phyloP scores from a whole-genome alignment of 768 basidiomycete species.

The Lactifluus piperatus region DNA sequence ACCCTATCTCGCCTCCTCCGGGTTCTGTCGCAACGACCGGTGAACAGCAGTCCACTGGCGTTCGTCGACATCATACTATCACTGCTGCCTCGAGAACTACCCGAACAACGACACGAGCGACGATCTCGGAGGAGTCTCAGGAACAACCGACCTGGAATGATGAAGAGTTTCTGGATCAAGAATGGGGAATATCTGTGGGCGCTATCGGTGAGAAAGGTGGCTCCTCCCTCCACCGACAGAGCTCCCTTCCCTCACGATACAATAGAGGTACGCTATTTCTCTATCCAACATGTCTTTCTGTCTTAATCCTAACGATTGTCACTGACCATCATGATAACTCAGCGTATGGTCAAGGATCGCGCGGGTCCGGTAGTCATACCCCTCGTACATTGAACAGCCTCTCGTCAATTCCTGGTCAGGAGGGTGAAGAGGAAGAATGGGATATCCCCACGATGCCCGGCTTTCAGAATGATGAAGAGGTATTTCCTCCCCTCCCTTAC shows the following conservation, averaged over 20 bases:
- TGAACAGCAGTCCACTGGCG: conserved; percentile 7
- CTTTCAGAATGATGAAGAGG: conserved; percentile 59
- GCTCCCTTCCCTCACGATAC: conserved; percentile 19
- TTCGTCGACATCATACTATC: conserved; percentile 21
- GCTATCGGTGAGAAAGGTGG: conserved; percentile 19
- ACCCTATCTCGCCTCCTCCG: conserved; percentile 19
- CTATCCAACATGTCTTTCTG: background rate
- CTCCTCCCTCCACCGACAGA: conserved; percentile 21
- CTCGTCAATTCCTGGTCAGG: conserved; percentile 76
- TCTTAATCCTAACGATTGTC: background rate
- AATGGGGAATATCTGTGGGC: conserved; percentile 12
- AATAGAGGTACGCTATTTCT: conserved; percentile 14
- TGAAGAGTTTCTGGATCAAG: conserved; percentile 15
- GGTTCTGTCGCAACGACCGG: background rate
- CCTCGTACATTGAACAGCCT: conserved; percentile 76
- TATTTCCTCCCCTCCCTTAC: conserved; percentile 25
- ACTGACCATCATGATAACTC: background rate
- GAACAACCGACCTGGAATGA: conserved; percentile 19
- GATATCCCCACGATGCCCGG: conserved; percentile 55
- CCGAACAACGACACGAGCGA: conserved; percentile 8
- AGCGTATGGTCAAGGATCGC: conserved; percentile 18
- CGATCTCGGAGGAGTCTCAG: conserved; percentile 20
- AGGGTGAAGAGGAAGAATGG: conserved; percentile 87
- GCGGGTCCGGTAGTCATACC: conserved; percentile 50
- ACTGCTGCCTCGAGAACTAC: conserved; percentile 18